A percentile compares a stretch with the other conserved stretches of the same genome.
Conservation (phyloP, 129 eudicot genomes). For the Tanacetum coccineum region DNA sequence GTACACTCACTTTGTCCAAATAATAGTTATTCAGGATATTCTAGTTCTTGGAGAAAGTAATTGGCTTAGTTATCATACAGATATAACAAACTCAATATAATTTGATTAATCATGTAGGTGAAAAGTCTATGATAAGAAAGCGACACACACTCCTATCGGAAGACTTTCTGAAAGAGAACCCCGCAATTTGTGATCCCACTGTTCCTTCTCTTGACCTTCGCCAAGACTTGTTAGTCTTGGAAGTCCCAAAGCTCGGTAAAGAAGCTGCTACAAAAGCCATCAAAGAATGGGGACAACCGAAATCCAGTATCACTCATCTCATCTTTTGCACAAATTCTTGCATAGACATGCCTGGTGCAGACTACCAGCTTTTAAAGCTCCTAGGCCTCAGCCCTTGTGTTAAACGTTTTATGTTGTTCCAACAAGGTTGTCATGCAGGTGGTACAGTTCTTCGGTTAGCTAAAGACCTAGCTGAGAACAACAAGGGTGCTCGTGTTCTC, state of each 20-base stretch:
- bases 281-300: not conserved
- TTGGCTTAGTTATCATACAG: too few species aligned
- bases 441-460: not conserved
- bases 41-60: not conserved
- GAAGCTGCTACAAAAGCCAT: constrained; percentile 1
- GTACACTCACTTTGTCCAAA: too few species aligned
- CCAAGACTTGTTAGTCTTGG: not conserved
- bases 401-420: not conserved
- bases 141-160: not conserved
- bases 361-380: not conserved
- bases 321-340: constrained; percentile 1
- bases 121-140: not conserved
- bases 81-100: not conserved
- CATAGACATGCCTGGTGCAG: not conserved
- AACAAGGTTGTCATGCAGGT: constrained; percentile 1
- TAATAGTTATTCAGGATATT: not conserved
- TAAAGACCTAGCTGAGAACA: not conserved
- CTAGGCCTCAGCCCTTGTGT: not conserved
- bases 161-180: not conserved
- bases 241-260: constrained; percentile 2
- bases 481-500: not conserved
- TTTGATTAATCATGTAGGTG: not conserved
- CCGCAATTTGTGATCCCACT: not conserved
- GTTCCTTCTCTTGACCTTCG: not conserved
- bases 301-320: not conserved